Conservation (phyloP, 106 monocot genomes). For the Acanthochlamys bracteata region DNA sequence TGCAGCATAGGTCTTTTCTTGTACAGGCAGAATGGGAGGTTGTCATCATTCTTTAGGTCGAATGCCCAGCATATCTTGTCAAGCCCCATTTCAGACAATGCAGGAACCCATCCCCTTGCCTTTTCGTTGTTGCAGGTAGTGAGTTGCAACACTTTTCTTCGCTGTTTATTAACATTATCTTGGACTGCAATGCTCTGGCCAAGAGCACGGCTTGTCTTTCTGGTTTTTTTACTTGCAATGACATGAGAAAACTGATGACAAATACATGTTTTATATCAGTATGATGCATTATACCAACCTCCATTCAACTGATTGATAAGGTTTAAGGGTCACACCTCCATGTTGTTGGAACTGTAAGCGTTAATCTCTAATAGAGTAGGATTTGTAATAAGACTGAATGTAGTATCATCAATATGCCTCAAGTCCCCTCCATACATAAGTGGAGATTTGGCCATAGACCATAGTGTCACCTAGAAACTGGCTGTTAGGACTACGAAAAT, state of each 20-base stretch:
- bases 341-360: slow-evolving; percentile 65
- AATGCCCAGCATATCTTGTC: slow-evolving; percentile 56
- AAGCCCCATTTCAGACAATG: slow-evolving; percentile 2
- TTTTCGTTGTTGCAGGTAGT: slow-evolving; percentile 41
- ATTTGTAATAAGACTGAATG: slow-evolving; percentile 69
- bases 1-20: slow-evolving; percentile 24
- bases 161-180: slow-evolving; percentile 1
- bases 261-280: background rate
- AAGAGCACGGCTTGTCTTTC: slow-evolving; percentile 7
- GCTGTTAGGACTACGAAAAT: too few species aligned
- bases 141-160: slow-evolving; percentile 22
- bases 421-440: slow-evolving; percentile 96
- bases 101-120: slow-evolving; percentile 48
- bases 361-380: slow-evolving; percentile 77
- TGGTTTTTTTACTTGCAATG: slow-evolving; percentile 12
- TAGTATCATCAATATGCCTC: slow-evolving; percentile 44
- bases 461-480: slow-evolving; percentile 53
- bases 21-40: slow-evolving; percentile 30
- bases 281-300: background rate
- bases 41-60: slow-evolving; percentile 17
- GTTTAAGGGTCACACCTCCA: slow-evolving; percentile 50
- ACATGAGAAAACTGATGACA: slow-evolving; percentile 35
- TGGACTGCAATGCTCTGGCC: slow-evolving; percentile 7
- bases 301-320: background rate
- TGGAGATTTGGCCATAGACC: slow-evolving; percentile 94